A percentile compares a stretch with the other conserved stretches of the same genome.
Evolutionary conservation across 179 eudicot genomes (phyloP).

Genomic region (Beta corolliflora): DNA sequence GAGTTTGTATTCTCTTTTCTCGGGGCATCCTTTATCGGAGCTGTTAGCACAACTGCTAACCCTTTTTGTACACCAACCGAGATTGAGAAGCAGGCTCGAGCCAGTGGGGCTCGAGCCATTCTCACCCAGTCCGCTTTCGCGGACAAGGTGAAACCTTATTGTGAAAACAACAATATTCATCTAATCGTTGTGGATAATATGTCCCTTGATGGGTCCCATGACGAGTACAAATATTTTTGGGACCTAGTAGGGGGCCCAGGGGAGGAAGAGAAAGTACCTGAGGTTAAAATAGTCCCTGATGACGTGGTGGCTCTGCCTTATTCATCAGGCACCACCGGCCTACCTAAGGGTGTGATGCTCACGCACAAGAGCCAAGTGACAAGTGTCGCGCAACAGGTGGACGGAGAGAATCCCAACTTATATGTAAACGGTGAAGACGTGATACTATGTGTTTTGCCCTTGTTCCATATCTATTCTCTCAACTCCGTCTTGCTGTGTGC

Average conservation of each 20-base stretch:
- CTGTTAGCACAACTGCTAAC: constrained; percentile 70
- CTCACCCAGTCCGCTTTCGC: constrained; percentile 60
- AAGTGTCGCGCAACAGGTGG: constrained; percentile 90
- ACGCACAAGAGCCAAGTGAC: constrained; percentile 85
- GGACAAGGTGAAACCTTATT: constrained; percentile 53
- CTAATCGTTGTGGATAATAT: constrained; percentile 54
- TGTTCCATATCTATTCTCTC: constrained; percentile 83
- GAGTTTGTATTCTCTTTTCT: constrained; percentile 79
- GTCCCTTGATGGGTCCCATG: constrained; percentile 32
- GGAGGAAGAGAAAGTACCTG: constrained; percentile 44
- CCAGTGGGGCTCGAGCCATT: constrained; percentile 56
- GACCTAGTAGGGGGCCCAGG: constrained; percentile 35
- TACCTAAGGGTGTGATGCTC: constrained; percentile 95
- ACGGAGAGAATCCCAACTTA: constrained; percentile 88
- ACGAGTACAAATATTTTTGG: constrained; percentile 42
- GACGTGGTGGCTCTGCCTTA: constrained; percentile 92
- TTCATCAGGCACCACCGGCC: constrained; percentile 93
- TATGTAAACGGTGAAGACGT: constrained; percentile 78
- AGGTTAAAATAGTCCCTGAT: constrained; percentile 48
- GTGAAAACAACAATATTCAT: constrained; percentile 36
- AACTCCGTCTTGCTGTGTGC: constrained; percentile 78
- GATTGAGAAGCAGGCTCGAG: constrained; percentile 69
- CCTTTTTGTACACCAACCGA: constrained; percentile 73
- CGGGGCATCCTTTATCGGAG: constrained; percentile 75
- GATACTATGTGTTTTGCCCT: constrained; percentile 71